Conservation (phyloP, 805 yeast species). For the Kuraishia ogatae region DNA sequence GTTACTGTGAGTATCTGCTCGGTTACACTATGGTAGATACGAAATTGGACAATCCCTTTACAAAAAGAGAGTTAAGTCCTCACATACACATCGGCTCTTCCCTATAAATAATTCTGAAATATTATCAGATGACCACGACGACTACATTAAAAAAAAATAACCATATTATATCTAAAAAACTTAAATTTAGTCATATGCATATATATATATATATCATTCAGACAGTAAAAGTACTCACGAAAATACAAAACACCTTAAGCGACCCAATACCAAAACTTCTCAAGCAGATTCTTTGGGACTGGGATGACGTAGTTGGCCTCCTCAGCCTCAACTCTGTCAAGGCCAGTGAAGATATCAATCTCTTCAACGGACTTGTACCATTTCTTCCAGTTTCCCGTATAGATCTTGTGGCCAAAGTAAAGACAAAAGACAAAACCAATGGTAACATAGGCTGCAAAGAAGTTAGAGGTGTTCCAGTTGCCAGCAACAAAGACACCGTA, state of each 20-base stretch:
- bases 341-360: slow-evolving; percentile 52
- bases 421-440: background rate
- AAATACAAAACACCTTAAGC: background rate
- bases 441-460: slow-evolving; percentile 59
- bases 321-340: slow-evolving; percentile 51
- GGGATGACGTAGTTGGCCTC: slow-evolving; percentile 28
- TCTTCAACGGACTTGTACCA: slow-evolving; percentile 37
- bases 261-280: slow-evolving; percentile 39
- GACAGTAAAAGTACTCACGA: background rate
- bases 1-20: background rate
- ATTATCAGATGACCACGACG: no score
- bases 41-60: no score
- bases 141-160: no score
- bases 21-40: no score
- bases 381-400: slow-evolving; percentile 5
- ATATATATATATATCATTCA: background rate
- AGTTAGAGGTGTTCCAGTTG: slow-evolving; percentile 31
- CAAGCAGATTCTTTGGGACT: slow-evolving; percentile 29
- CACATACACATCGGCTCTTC: no score
- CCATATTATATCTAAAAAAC: background rate
- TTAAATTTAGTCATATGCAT: background rate
- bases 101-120: no score
- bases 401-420: slow-evolving; percentile 18
- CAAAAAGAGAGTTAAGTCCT: no score
- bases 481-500: slow-evolving; percentile 64